phyloP scores from a whole-genome alignment of 148 eudicot species.

The Silene conica region DNA sequence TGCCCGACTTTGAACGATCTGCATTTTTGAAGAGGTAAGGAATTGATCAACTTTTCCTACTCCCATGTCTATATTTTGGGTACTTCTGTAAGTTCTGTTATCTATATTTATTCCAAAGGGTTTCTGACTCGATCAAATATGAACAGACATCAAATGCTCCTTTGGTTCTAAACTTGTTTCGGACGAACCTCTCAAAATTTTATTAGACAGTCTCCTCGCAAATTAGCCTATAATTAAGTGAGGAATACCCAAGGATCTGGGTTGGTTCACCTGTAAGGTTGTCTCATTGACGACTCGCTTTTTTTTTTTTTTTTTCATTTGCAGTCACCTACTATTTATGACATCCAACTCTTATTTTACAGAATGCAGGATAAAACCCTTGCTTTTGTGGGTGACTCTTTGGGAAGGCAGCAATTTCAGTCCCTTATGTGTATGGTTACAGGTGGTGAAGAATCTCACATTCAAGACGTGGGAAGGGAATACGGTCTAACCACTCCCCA shows the following conservation, averaged over 20 bases:
- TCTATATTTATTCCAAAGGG: not conserved
- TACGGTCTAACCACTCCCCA: constrained; percentile 70
- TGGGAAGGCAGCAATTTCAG: constrained; percentile 88
- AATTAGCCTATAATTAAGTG: too few species aligned
- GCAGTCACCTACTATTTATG: not conserved
- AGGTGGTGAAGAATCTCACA: constrained; percentile 57
- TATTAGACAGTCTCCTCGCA: too few species aligned
- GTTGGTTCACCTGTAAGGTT: too few species aligned
- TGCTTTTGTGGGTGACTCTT: constrained; percentile 88
- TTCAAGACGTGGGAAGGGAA: constrained; percentile 60
- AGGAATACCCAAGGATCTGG: too few species aligned
- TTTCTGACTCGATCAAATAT: not conserved
- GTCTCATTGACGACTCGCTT: too few species aligned
- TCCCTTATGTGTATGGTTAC: constrained; percentile 92
- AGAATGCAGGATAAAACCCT: constrained; percentile 84
- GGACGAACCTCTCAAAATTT: too few species aligned
- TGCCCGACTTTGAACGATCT: constrained; percentile 48
- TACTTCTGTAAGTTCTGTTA: too few species aligned
- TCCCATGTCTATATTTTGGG: not conserved
- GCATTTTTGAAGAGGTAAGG: constrained; percentile 44
- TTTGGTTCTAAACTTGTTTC: not conserved
- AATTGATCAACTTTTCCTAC: not conserved
- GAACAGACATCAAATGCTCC: not conserved
- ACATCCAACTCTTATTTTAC: constrained; percentile 21
- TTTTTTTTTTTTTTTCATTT: too few species aligned